A percentile compares a stretch with the other conserved stretches of the same genome.
phyloP scores from a whole-genome alignment of 2,329 filamentous ascomycete genomes.

The Atkinsonella texensis region DNA sequence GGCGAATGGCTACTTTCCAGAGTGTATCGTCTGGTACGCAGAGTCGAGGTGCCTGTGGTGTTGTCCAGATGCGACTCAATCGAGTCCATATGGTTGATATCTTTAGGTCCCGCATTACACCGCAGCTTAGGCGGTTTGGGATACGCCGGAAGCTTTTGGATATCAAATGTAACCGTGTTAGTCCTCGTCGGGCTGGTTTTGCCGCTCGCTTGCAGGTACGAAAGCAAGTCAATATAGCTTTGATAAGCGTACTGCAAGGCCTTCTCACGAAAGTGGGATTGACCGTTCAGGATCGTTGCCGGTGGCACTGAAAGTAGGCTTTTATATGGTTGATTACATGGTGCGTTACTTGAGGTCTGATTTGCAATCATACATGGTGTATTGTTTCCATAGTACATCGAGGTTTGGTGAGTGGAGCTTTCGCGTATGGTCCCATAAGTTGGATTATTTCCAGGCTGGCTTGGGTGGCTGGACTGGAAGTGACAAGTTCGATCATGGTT shows the following conservation, averaged over 20 bases:
- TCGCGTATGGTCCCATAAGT: neutral
- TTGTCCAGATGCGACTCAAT: neutral
- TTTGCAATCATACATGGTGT: neutral
- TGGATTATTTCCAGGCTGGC: neutral
- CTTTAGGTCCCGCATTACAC: slow-evolving; percentile 10
- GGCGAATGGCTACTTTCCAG: slow-evolving; percentile 1
- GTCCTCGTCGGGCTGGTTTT: slow-evolving; percentile 31
- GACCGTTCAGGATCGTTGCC: neutral
- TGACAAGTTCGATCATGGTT: neutral
- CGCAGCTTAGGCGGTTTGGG: slow-evolving; percentile 33
- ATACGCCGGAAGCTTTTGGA: slow-evolving; percentile 41
- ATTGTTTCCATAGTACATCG: neutral
- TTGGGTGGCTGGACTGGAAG: neutral
- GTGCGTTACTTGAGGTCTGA: neutral
- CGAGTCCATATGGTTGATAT: neutral
- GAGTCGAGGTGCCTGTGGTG: neutral
- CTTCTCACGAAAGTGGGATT: slow-evolving; percentile 48
- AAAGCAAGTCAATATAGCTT: slow-evolving; percentile 59
- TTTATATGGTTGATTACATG: neutral
- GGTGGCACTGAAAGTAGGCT: neutral
- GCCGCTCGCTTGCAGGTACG: slow-evolving; percentile 49
- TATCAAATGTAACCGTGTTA: slow-evolving; percentile 23
- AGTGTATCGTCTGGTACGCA: neutral
- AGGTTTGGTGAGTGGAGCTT: neutral
- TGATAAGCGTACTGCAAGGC: slow-evolving; percentile 58